A percentile compares a stretch with the other conserved stretches of the same genome.
Evolutionary conservation across 345 rosid genomes (phyloP).

Genomic region (Lenwebbia sp.): DNA sequence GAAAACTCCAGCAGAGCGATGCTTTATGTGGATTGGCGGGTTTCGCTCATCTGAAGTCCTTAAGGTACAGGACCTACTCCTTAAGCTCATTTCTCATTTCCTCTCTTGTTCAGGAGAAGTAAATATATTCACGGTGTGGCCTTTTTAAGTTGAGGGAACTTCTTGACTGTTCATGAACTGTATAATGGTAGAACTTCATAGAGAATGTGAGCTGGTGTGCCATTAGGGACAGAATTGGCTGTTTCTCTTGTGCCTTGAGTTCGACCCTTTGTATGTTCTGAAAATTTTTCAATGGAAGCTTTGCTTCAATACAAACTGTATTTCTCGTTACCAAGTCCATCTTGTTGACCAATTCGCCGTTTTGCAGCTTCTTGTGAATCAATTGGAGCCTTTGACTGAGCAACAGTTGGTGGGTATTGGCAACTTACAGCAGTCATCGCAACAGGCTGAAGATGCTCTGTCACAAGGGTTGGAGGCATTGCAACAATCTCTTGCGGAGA

Average conservation of each 20-base stretch:
- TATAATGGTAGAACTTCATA: background rate
- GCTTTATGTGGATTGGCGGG: conserved; percentile 95
- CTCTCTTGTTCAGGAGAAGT: background rate
- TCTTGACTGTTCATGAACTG: background rate
- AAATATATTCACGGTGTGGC: background rate
- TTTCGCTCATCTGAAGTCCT: conserved; percentile 91
- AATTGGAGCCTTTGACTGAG: conserved; percentile 89
- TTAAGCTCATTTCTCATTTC: background rate
- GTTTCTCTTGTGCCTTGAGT: background rate
- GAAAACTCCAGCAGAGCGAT: conserved; percentile 96
- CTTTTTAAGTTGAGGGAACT: background rate
- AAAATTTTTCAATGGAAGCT: background rate
- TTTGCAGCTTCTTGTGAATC: conserved; percentile 66
- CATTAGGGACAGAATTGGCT: background rate
- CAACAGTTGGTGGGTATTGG: conserved; percentile 54
- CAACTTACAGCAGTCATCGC: conserved; percentile 86
- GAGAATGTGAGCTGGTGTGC: background rate
- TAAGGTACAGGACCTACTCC: conserved; percentile 32
- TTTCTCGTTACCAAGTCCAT: background rate
- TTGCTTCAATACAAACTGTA: background rate
- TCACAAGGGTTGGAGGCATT: conserved; percentile 94
- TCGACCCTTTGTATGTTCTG: background rate
- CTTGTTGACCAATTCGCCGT: background rate
- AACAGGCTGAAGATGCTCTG: conserved; percentile 86
- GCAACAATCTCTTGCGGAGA: conserved; percentile 83